A percentile compares a stretch with the other conserved stretches of the same genome.
Conservation (phyloP, 305 asterid species). For the Lippia alba region DNA sequence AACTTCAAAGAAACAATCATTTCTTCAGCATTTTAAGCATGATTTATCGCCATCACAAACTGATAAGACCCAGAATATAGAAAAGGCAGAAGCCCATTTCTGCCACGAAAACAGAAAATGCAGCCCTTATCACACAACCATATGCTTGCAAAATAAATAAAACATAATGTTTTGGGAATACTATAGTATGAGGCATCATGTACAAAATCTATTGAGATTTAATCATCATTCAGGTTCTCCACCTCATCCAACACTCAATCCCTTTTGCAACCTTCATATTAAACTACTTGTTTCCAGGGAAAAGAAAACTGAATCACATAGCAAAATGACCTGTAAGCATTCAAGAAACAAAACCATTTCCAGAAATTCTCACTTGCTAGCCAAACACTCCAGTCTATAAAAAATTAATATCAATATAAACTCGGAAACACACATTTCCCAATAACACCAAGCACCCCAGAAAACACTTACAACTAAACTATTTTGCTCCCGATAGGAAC, state of each 20-base stretch:
- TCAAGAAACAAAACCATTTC: neutral
- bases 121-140: neutral
- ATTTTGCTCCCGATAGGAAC: constrained; percentile 4
- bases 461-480: neutral
- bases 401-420: neutral
- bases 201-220: neutral
- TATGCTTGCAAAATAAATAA: neutral
- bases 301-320: constrained; percentile 4
- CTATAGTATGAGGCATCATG: neutral
- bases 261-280: constrained; percentile 8
- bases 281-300: neutral
- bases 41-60: neutral
- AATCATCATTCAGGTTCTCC: neutral
- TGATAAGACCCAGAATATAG: neutral
- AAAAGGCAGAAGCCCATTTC: neutral
- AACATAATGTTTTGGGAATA: neutral
- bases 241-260: constrained; percentile 3
- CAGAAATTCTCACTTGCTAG: neutral
- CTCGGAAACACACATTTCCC: neutral
- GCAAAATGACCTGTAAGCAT: neutral
- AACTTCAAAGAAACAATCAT: too few relatives aligned
- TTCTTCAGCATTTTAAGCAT: neutral
- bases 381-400: constrained; percentile 8
- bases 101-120: neutral
- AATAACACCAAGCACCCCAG: neutral